Evolutionary conservation across 192 early-diverging fungal genomes (phyloP), one percentile per base, ranked within the genome.

Genomic region (Backusella macrospora): DNA sequence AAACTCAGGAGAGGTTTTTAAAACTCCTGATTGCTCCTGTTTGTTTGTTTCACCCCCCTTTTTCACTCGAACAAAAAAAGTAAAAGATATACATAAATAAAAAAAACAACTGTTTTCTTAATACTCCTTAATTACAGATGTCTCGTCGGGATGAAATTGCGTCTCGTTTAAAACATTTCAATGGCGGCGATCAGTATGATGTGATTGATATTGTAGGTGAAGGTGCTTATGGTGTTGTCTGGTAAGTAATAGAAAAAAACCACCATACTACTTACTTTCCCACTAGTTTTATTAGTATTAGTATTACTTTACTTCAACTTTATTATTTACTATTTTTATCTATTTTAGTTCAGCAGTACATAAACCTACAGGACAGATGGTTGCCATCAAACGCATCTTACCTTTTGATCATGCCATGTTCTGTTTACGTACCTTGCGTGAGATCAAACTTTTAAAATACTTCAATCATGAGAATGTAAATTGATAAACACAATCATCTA

Each of bases 181-280:
- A 93, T 76, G 90, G 89, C 18, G 93, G 93, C 6, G 82, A 89
- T 23, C 90, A 96, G 68, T 99, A 97, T 81, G 87, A 95, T 66
- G 87, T 94, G 71, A 81, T 89, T 47, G 91, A 93, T 73, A 92
- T 95, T 68, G 92, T 97, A 63, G 96, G 96, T 16, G 91, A 94
- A 79, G 96, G 96, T 48, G 96, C 96, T 62, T 97, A 97, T 81
- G 96, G 96, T 34, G 90, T 93, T 73, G 96, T 97, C 45, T 95
- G 93, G 95, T 95, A 92, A 84, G 84, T 80, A 6, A 7, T n/a
- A 39, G 10, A 23, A 18, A n/a, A n/a, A n/a, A n/a, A n/a, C n/a
- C n/a, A n/a, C n/a, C 48, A 55, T 38, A 72, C 16, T 70, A 9
- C 39, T n/a, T 42, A 15, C 4, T 23, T 68, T n/a, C 34, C 38